Conservation (phyloP, 768 basidiomycete species). For the Collybia mongolica region DNA sequence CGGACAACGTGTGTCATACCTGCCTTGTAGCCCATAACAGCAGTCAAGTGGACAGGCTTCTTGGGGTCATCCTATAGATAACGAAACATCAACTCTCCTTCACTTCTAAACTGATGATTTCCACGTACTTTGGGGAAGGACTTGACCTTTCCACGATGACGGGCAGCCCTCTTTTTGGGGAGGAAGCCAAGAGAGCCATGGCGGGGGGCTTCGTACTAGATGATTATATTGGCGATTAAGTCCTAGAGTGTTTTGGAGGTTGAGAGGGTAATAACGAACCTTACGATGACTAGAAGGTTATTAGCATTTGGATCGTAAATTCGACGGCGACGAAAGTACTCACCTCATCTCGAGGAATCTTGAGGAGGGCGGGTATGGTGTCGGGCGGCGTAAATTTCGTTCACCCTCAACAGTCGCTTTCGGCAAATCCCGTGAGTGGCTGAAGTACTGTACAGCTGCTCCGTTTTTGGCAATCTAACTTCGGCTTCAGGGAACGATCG, state of each 20-base stretch:
- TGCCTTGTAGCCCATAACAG: constrained; percentile 99
- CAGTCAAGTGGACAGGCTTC: constrained; percentile 98
- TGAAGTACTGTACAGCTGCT: constrained; percentile 38
- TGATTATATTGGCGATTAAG: not conserved
- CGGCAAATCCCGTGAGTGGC: constrained; percentile 39
- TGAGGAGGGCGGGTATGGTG: constrained; percentile 36
- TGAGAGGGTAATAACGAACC: constrained; percentile 39
- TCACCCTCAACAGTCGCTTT: constrained; percentile 6
- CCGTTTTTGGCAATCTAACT: constrained; percentile 1
- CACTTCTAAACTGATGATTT: not conserved
- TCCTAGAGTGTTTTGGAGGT: constrained; percentile 2
- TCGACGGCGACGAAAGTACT: constrained; percentile 19
- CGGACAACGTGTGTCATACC: constrained; percentile 99
- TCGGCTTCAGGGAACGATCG: not conserved
- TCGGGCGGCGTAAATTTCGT: constrained; percentile 27
- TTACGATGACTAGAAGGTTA: constrained; percentile 73
- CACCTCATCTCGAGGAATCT: constrained; percentile 65
- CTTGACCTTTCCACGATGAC: constrained; percentile 99
- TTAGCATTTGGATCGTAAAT: constrained; percentile 11
- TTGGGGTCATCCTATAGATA: constrained; percentile 90
- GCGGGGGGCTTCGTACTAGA: constrained; percentile 95
- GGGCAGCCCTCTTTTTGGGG: constrained; percentile 93
- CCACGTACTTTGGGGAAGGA: constrained; percentile 91
- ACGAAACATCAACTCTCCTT: not conserved
- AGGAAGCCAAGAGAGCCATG: constrained; percentile 98